Evolutionary conservation across 257 asterid species (phyloP).

Genomic region (Ilex aquifolium): DNA sequence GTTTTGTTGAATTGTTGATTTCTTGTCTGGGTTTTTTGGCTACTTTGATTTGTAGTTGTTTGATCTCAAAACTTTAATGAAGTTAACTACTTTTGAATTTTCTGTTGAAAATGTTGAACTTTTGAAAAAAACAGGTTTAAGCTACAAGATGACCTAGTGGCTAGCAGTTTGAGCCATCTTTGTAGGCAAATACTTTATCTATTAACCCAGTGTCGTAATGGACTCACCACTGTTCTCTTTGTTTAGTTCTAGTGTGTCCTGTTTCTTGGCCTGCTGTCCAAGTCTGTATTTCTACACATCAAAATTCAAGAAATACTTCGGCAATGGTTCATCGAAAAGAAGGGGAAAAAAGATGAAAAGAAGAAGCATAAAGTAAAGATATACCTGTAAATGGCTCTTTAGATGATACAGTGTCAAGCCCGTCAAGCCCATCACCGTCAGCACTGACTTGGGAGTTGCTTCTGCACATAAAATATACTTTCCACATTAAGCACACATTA

Average conservation of each 20-base stretch:
- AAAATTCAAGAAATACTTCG: neutral
- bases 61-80: too few species aligned
- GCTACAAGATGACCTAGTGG: neutral
- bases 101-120: too few species aligned
- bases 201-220: neutral
- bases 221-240: slow-evolving; percentile 44
- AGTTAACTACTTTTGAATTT: too few species aligned
- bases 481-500: slow-evolving; percentile 1
- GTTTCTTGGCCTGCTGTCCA: slow-evolving; percentile 70
- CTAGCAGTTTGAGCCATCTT: neutral
- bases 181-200: neutral
- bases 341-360: too few species aligned
- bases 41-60: too few species aligned
- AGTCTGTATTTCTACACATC: slow-evolving; percentile 70
- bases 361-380: neutral
- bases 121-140: neutral
- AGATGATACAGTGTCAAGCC: slow-evolving; percentile 82
- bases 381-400: slow-evolving; percentile 89
- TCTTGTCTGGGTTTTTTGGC: too few species aligned
- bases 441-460: slow-evolving; percentile 90
- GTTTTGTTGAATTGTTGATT: too few species aligned
- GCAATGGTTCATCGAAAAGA: neutral
- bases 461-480: slow-evolving; percentile 39
- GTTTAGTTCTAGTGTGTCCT: slow-evolving; percentile 29
- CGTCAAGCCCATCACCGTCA: slow-evolving; percentile 82